Evolutionary conservation across 1,139 yeast genomes (phyloP).

Genomic region (Debaryomycetaceae sp.): DNA sequence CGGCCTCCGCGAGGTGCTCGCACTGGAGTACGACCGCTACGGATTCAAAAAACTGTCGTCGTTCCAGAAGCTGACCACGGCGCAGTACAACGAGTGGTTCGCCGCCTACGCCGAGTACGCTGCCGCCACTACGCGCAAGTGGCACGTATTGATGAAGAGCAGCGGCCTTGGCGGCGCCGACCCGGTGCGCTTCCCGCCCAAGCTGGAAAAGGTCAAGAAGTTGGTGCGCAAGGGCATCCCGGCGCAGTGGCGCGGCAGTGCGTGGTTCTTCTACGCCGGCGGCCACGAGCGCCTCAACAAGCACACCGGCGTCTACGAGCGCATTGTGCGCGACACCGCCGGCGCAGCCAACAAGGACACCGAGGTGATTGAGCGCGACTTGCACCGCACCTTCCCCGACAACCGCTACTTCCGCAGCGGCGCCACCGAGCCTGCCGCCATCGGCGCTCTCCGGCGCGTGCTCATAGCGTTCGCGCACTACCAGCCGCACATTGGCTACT

Average conservation of each 20-base stretch:
- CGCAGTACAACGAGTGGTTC: constrained; percentile 77
- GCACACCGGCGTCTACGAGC: constrained; percentile 69
- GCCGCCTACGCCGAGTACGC: constrained; percentile 58
- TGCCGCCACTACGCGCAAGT: constrained; percentile 62
- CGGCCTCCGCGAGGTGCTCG: not conserved
- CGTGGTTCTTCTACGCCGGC: constrained; percentile 97
- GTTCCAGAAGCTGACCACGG: constrained; percentile 37
- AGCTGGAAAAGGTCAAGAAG: constrained; percentile 76
- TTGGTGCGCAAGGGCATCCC: constrained; percentile 90
- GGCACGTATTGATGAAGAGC: constrained; percentile 63
- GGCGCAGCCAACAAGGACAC: constrained; percentile 61
- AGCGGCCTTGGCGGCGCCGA: constrained; percentile 76
- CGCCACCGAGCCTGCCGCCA: constrained; percentile 52
- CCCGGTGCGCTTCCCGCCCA: constrained; percentile 69
- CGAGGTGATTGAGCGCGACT: constrained; percentile 89
- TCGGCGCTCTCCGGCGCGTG: constrained; percentile 73
- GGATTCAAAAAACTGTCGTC: constrained; percentile 69
- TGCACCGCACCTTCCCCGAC: constrained; percentile 92
- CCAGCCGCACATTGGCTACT: constrained; percentile 89
- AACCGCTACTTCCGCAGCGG: constrained; percentile 61
- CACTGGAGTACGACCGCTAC: constrained; percentile 62
- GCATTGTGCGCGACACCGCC: constrained; percentile 53
- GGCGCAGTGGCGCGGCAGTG: constrained; percentile 94
- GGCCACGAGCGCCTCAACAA: constrained; percentile 72
- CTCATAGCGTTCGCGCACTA: constrained; percentile 79